Conservation (phyloP, 2,329 filamentous ascomycete species). For the Fusarium fracticaudum region DNA sequence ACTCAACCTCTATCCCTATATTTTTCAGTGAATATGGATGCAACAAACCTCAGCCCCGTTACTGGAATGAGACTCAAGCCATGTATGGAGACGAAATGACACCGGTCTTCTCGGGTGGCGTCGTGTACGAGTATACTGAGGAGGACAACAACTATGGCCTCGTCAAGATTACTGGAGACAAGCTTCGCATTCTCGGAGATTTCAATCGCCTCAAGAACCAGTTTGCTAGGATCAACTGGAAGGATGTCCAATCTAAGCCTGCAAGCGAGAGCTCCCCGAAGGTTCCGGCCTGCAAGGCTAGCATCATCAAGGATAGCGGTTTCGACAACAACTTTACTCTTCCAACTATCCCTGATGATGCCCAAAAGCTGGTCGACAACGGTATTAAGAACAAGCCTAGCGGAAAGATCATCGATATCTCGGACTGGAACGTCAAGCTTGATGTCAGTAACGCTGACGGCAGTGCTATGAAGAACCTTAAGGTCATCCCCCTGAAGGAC, state of each 20-base stretch:
- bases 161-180: conserved; percentile 68
- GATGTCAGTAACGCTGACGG: conserved; percentile 54
- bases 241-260: conserved; percentile 70
- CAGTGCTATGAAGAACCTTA: conserved; percentile 55
- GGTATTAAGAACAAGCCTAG: conserved; percentile 73
- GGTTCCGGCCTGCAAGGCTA: conserved; percentile 70
- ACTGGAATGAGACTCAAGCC: conserved; percentile 78
- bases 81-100: conserved; percentile 79
- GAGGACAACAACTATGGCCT: conserved; percentile 75
- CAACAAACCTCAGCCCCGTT: conserved; percentile 75
- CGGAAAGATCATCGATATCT: conserved; percentile 75
- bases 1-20: conserved; percentile 72
- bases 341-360: conserved; percentile 73
- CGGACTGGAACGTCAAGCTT: conserved; percentile 66
- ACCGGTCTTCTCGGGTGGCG: conserved; percentile 74
- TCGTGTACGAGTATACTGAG: conserved; percentile 84
- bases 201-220: conserved; percentile 79
- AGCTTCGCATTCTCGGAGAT: conserved; percentile 68
- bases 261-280: conserved; percentile 59
- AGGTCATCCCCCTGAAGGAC: conserved; percentile 57
- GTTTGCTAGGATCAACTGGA: conserved; percentile 79
- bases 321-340: conserved; percentile 86
- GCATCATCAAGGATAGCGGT: conserved; percentile 71
- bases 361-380: conserved; percentile 76
- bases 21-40: conserved; percentile 88